Evolutionary conservation across 768 basidiomycete species (phyloP).

Genomic region (Suillus americanus): DNA sequence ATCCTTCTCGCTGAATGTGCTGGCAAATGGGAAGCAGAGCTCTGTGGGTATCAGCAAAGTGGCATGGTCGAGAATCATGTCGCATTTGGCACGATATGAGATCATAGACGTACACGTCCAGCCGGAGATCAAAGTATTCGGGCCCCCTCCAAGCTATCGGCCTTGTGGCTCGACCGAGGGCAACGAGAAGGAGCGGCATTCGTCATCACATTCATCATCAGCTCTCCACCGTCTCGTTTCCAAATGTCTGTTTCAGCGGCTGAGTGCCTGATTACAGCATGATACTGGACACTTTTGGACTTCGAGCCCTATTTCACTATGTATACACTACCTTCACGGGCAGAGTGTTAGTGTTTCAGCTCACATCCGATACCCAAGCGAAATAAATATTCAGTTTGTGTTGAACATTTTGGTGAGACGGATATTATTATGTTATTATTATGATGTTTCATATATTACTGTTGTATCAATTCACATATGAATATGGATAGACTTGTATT

Average conservation of each 20-base stretch:
- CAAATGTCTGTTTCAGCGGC: constrained; percentile 18
- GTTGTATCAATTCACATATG: background rate
- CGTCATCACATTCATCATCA: background rate
- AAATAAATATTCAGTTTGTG: background rate
- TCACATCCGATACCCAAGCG: no score
- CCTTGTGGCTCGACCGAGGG: constrained; percentile 5
- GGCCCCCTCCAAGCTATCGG: constrained; percentile 41
- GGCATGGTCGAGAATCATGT: constrained; percentile 47
- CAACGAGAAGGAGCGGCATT: constrained; percentile 11
- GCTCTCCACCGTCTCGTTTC: constrained; percentile 6
- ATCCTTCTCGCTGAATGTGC: constrained; percentile 40
- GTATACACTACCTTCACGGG: background rate
- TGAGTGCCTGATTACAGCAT: background rate
- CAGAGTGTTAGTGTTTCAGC: background rate
- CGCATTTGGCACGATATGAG: constrained; percentile 44
- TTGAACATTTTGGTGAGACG: background rate
- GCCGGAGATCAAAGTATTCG: constrained; percentile 31
- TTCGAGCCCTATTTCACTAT: background rate
- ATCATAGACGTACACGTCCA: constrained; percentile 45
- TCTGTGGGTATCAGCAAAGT: constrained; percentile 50
- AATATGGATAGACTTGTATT: background rate
- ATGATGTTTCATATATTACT: background rate
- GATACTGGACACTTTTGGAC: no score
- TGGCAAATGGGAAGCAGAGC: constrained; percentile 31
- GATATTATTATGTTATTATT: background rate